These are phyloP conservation scores for Penicillium hesseltinei DNA, from an alignment of 2,329 filamentous ascomycete genomes.

Conservation along the genomic window DNA sequence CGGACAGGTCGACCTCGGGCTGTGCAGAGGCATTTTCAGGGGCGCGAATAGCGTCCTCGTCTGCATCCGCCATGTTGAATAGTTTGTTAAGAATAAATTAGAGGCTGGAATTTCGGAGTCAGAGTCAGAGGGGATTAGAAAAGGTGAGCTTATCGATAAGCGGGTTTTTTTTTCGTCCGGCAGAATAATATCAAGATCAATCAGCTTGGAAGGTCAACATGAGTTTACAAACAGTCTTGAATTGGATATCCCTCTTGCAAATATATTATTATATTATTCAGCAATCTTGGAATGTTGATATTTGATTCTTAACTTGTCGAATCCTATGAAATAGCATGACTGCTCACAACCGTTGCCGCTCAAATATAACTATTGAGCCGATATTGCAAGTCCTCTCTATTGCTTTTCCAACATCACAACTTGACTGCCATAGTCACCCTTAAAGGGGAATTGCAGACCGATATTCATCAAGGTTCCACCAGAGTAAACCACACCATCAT, in stretches of 20 bases:
- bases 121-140: constrained; percentile 6
- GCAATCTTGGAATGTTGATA: background rate
- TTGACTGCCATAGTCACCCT: constrained; percentile 57
- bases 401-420: constrained; percentile 55
- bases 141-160: constrained; percentile 28
- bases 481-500: constrained; percentile 53
- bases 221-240: background rate
- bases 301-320: background rate
- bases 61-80: constrained; percentile 43
- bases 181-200: background rate
- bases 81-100: background rate
- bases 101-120: constrained; percentile 7
- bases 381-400: constrained; percentile 15
- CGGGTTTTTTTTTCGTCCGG: background rate
- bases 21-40: constrained; percentile 31
- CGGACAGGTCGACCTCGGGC: constrained; percentile 65
- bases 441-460: constrained; percentile 56
- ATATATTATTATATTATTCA: background rate
- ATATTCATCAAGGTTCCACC: constrained; percentile 63
- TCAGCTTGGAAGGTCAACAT: background rate
- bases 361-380: background rate
- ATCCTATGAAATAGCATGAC: background rate
- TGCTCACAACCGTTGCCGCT: background rate
- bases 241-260: background rate
- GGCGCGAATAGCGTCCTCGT: constrained; percentile 42